These are phyloP conservation scores for Haberlea rhodopensis DNA, from an alignment of 257 asterid species.

Conservation along the genomic window DNA sequence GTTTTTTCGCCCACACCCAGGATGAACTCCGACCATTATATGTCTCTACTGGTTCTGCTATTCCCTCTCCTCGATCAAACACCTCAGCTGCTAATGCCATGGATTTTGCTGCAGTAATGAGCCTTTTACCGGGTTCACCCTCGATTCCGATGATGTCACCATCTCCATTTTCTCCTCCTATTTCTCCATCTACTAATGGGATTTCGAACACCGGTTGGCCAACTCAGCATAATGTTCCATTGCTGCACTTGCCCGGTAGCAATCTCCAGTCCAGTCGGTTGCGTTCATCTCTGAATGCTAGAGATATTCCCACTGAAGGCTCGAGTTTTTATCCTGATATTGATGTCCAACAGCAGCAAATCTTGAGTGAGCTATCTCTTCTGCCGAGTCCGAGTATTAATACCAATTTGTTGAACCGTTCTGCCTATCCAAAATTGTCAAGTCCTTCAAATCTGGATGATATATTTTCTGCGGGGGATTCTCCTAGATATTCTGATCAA, in stretches of 20 bases:
- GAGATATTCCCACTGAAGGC: conserved; percentile 53
- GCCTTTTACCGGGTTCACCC: conserved; percentile 60
- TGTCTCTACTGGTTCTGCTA: conserved; percentile 77
- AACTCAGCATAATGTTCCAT: conserved; percentile 56
- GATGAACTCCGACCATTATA: conserved; percentile 82
- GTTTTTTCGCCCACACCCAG: conserved; percentile 78
- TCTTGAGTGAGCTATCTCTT: conserved; percentile 48
- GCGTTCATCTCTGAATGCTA: conserved; percentile 66
- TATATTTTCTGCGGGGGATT: conserved; percentile 60
- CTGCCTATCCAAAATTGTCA: conserved; percentile 45
- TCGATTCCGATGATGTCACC: conserved; percentile 51
- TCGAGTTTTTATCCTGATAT: conserved; percentile 43
- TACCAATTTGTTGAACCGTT: conserved; percentile 44
- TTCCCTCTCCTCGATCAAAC: conserved; percentile 63
- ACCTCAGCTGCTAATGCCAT: conserved; percentile 43
- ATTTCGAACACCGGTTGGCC: conserved; percentile 59
- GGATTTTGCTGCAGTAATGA: conserved; percentile 68
- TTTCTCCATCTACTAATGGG: conserved; percentile 63
- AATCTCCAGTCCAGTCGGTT: conserved; percentile 70
- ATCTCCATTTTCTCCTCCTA: conserved; percentile 62
- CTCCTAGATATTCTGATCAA: conserved; percentile 66
- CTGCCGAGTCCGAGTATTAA: conserved; percentile 30
- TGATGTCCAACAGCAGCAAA: conserved; percentile 53
- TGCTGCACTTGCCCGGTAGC: conserved; percentile 72
- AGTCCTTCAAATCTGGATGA: conserved; percentile 75